Percentiles rank a stretch among this genome's conserved stretches.
These are phyloP conservation scores for Gracilaria domingensis DNA, from an alignment of 23 red algal genomes.

Conservation along the genomic window DNA sequence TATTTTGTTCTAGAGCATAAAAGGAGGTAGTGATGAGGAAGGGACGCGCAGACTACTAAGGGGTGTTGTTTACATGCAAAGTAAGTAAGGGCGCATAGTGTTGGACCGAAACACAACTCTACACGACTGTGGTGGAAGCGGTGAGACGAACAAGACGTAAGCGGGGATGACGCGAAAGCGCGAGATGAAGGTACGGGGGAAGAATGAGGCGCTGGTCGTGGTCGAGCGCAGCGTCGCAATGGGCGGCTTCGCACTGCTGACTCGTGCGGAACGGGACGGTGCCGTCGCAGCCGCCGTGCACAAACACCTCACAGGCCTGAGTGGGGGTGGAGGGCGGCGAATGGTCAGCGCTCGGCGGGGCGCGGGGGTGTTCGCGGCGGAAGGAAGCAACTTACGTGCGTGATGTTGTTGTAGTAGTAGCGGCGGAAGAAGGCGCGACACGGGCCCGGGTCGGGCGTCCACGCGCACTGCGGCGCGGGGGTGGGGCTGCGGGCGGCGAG, in stretches of 20 bases:
- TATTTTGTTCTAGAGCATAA: too few species aligned
- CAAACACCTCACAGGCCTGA: conserved; percentile 66
- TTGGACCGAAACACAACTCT: background rate
- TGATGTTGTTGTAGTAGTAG: conserved; percentile 66
- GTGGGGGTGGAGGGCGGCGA: background rate
- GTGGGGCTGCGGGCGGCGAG: background rate
- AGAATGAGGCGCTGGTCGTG: background rate
- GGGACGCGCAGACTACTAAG: too few species aligned
- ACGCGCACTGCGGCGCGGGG: conserved; percentile 44
- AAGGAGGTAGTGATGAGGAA: too few species aligned
- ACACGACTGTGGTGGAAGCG: conserved; percentile 17
- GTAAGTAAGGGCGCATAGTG: background rate
- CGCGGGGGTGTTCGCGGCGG: background rate
- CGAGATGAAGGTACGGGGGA: background rate
- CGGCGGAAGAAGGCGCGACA: conserved; percentile 83
- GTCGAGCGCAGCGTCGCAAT: conserved; percentile 46
- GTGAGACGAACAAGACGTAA: conserved; percentile 16
- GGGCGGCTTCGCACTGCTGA: conserved; percentile 77
- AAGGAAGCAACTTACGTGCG: conserved; percentile 41
- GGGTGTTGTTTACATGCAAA: background rate
- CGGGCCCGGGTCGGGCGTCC: conserved; percentile 65
- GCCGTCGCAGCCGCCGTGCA: conserved; percentile 80
- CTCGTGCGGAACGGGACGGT: conserved; percentile 74
- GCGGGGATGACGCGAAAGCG: conserved; percentile 7
- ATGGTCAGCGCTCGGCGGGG: background rate